Base-by-base conservation (phyloP, 352 stramenopile genomes). In the Phytopythium boreale region DNA sequence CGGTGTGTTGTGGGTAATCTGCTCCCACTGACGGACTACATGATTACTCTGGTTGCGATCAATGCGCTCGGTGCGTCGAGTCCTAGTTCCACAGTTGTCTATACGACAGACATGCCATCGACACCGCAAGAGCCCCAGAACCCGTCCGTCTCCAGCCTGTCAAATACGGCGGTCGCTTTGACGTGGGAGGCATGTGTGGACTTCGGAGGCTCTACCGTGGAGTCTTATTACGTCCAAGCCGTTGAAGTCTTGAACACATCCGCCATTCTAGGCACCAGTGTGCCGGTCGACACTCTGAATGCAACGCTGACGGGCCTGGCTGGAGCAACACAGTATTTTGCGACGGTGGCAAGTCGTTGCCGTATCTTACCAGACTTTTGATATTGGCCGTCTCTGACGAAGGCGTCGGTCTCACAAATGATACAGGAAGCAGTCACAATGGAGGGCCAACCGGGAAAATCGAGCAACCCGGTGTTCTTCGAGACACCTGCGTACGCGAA, bases 1-100 rank as follows among this genome's bases (percentile, higher is more conserved):
- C 67, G 62, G 15, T 88, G 81, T 44, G 63, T 64, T 0, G 44
- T 88, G 11, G 68, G 62, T 0, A 67, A 70, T 22, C 57, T 90
- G 2, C 36, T 84, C 9, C 79, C 78, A 2, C 59, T 80, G 39
- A 80, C 71, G 6, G 74, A 84, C 52, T 90, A 88, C 63, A 65
- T 24, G 0, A 62, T 75, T 0, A 78, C 70, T 10, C 24, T 90
- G 10, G 56, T 68, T 3, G 73, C 72, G 4, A 64, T 68, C 39
- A 90, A 90, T 31, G 26, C 56, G 0, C 31, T 84, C 5, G 81
- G 75, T 3, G 51, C 66, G 5, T 88, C 81, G 6, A 51, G 5
- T 14, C 29, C 62, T 0, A 87, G 79, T 46, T 17, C 29, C 1
- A 8, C 53, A 1, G 31, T 43, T 3, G 57, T 62, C 2, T 76